Evolutionary conservation across 148 eudicot species (phyloP).

Genomic region (Silene uniflora): DNA sequence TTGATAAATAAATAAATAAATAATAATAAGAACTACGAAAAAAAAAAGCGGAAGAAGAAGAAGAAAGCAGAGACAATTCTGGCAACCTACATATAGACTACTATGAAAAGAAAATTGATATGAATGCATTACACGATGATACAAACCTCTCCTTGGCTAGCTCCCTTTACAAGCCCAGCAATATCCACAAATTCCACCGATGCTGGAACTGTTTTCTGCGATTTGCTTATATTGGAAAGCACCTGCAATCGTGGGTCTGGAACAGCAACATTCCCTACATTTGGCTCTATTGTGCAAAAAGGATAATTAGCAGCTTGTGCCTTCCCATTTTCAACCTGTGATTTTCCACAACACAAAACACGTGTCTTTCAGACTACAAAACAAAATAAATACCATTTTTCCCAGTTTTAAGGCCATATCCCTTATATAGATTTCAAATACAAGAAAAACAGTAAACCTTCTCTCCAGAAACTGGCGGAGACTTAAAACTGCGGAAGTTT

Average conservation of each 20-base stretch:
- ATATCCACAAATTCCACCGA: constrained; percentile 95
- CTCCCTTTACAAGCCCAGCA: constrained; percentile 98
- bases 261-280: constrained; percentile 91
- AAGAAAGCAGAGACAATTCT: constrained; percentile 5
- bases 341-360: constrained; percentile 2
- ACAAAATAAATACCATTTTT: too few relatives aligned
- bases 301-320: constrained; percentile 99
- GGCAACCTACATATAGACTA: constrained; percentile 5
- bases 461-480: neutral
- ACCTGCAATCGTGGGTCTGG: constrained; percentile 88
- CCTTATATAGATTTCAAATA: neutral
- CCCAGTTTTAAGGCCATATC: neutral
- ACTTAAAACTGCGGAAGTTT: neutral
- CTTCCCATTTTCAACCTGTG: constrained; percentile 95
- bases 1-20: neutral
- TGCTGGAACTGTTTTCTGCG: constrained; percentile 81
- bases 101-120: neutral
- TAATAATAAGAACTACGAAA: too few relatives aligned
- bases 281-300: constrained; percentile 95
- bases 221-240: constrained; percentile 82
- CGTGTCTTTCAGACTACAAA: neutral
- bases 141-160: constrained; percentile 95
- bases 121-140: neutral
- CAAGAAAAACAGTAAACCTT: neutral
- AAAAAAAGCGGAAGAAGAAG: too few relatives aligned